A percentile compares a stretch with the other conserved stretches of the same genome.
Conservation (phyloP, 2,329 filamentous ascomycete species). For the Ambrosiella cleistominuta region DNA sequence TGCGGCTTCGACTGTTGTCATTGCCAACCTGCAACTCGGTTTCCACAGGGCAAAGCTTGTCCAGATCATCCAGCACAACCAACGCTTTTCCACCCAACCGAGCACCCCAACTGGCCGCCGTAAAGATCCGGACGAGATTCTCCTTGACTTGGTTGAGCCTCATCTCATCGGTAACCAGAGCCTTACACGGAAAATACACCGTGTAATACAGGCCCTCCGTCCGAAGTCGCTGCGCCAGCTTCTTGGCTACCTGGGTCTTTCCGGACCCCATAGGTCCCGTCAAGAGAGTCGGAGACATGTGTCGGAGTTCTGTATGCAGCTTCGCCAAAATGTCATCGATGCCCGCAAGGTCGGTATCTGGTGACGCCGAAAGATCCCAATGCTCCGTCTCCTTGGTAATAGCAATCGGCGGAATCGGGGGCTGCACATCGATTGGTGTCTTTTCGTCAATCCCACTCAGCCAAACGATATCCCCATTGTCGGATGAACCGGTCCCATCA, state of each 20-base stretch:
- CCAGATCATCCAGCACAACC: slow-evolving; percentile 81
- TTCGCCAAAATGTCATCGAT: slow-evolving; percentile 62
- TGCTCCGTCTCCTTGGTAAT: slow-evolving; percentile 29
- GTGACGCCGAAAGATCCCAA: slow-evolving; percentile 38
- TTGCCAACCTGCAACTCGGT: slow-evolving; percentile 87
- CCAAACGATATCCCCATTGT: slow-evolving; percentile 45
- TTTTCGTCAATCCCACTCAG: slow-evolving; percentile 60
- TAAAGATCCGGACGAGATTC: slow-evolving; percentile 66
- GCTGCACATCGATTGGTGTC: slow-evolving; percentile 56
- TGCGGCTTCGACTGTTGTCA: slow-evolving; percentile 80
- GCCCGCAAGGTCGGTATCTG: slow-evolving; percentile 53
- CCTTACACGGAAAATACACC: slow-evolving; percentile 72
- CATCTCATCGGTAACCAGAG: slow-evolving; percentile 78
- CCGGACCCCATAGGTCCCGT: slow-evolving; percentile 81
- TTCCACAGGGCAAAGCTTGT: slow-evolving; percentile 81
- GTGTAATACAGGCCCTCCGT: slow-evolving; percentile 62
- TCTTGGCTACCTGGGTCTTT: slow-evolving; percentile 65
- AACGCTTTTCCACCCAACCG: slow-evolving; percentile 67
- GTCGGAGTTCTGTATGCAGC: slow-evolving; percentile 57
- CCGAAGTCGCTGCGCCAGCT: slow-evolving; percentile 57
- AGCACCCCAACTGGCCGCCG: slow-evolving; percentile 79
- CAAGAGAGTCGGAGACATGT: slow-evolving; percentile 75
- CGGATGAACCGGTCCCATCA: slow-evolving; percentile 20
- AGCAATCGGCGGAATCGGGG: slow-evolving; percentile 48
- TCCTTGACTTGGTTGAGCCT: slow-evolving; percentile 83